Base-by-base conservation (phyloP, 2,329 filamentous ascomycete species). In the Diplodia scrobiculata region DNA sequence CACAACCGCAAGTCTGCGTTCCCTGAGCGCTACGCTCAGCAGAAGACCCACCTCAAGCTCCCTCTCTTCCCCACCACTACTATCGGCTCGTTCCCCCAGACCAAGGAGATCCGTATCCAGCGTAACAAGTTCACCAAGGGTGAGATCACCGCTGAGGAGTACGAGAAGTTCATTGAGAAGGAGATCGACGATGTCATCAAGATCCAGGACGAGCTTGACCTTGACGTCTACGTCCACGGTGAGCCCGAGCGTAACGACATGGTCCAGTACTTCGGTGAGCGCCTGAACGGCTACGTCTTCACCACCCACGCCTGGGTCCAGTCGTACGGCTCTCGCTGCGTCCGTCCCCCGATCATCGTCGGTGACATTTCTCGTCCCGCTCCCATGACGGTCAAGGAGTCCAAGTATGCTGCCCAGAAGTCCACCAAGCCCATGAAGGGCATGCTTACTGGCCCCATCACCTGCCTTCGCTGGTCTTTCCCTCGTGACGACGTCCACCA, bases 341-440 rank as follows among this genome's bases (percentile, higher is more conserved):
- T 99, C 74, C 91, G 95, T 79, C 95, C 95, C 74, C 95, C 95
- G 70, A 99, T 99, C 83, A 91, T 99, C 76, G 95, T 98, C 74
- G 95, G 95, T 83, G 95, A 99, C 81, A 94, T 99, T 82, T 98
- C 94, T 70, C 94, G 95, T 73, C 95, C 95, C 71, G 89, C 89
- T 73, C 91, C 95, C 73, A 99, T 99, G 95, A 97, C 95, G 68
- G 95, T 99, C 83, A 99, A 99, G 90, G 95, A 99, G 87, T 96
- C 91, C 82, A 97, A 98, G 86, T 99, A 97, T 83, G 95, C 95
- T 72, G 94, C 92, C 70, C 93, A 90, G 66, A 87, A 97, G 81
- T 94, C 93, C 80, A 94, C 91, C 85, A 98, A 97, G 88, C 93
- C 95, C 82, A 98, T 99, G 95, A 99, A 99, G 91, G 95, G 95